Base-by-base conservation (phyloP, 108 stramenopile species). In the Nitzschia palea region DNA sequence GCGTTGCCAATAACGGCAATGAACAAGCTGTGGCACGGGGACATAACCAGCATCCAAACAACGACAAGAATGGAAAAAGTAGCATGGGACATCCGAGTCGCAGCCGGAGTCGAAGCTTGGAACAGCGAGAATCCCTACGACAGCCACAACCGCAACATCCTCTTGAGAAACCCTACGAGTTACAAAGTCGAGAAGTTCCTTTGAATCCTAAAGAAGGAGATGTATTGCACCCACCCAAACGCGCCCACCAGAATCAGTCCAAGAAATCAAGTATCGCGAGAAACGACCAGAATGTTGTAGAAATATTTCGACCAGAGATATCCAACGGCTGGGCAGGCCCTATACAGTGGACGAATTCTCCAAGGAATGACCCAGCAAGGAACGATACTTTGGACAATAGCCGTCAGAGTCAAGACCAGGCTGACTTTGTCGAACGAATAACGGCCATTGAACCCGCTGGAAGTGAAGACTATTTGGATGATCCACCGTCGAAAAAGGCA, bases 21-120 rank as follows among this genome's bases (percentile, higher is more conserved):
- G 33, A 50, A 26, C 50, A 29, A 5, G 64, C 50, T 3, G 64
- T 65, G n/a, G 27, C 33, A 8, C 52, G 50, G 47, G 51, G 64
- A 50, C 31, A 50, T 26, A 25, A 36, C 5, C 43, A 29, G 30
- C 64, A 65, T 30, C 4, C 44, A 17, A 33, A 31, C 22, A 35
- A 37, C 17, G 47, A 48, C 18, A 20, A 20, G 18, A 20, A 20
- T 20, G 17, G 4, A n/a, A 4, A 20, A 48, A 48, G 22, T 48
- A 18, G 18, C 18, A 20, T 20, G 4, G 9, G 17, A 5, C 4
- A 20, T 18, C 9, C 4, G 18, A 48, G 22, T 18, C 4, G 17
- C 9, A 18, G 5, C 9, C 9, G 22, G 12, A 40, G 3, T 3
- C 10, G 12, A 4, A 37, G n/a, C 12, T 37, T 59, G 5, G 57